Percentiles rank a stretch among this genome's conserved stretches.
These are phyloP conservation scores for Ganoderma resinaceum DNA, from an alignment of 1,284 basidiomycete genomes.

Conservation along the genomic window DNA sequence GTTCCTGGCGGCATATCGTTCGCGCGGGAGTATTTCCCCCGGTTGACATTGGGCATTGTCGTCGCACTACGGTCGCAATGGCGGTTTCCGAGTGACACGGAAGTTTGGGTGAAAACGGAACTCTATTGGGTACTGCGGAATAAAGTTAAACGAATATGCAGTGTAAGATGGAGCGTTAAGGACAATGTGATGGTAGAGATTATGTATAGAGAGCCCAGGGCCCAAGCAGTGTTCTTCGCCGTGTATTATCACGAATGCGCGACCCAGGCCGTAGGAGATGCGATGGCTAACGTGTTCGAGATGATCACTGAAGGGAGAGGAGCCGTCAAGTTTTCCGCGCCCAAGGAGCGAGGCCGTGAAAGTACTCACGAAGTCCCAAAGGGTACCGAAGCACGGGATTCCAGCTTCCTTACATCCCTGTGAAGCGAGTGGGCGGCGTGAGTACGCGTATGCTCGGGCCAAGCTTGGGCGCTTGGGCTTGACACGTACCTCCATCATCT, in stretches of 20 bases:
- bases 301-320: constrained; percentile 23
- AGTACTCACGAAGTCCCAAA: constrained; percentile 73
- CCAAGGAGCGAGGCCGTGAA: background rate
- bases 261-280: constrained; percentile 12
- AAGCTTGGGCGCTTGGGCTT: too few relatives aligned
- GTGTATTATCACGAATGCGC: constrained; percentile 21
- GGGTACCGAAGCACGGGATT: constrained; percentile 74
- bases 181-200: constrained; percentile 16
- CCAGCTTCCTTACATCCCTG: constrained; percentile 75
- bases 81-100: background rate
- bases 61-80: background rate
- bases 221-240: constrained; percentile 22
- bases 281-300: constrained; percentile 3
- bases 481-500: constrained; percentile 63
- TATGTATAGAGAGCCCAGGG: constrained; percentile 24
- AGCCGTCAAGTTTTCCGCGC: background rate
- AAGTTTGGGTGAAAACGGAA: background rate
- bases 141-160: constrained; percentile 4
- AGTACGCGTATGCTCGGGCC: constrained; percentile 11
- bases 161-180: background rate
- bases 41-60: background rate
- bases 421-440: constrained; percentile 10
- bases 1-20: too few relatives aligned
- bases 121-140: constrained; percentile 9
- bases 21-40: constrained; percentile 2